Evolutionary conservation across 805 yeast genomes (phyloP).

Genomic region (Candida arabinofermentans): DNA sequence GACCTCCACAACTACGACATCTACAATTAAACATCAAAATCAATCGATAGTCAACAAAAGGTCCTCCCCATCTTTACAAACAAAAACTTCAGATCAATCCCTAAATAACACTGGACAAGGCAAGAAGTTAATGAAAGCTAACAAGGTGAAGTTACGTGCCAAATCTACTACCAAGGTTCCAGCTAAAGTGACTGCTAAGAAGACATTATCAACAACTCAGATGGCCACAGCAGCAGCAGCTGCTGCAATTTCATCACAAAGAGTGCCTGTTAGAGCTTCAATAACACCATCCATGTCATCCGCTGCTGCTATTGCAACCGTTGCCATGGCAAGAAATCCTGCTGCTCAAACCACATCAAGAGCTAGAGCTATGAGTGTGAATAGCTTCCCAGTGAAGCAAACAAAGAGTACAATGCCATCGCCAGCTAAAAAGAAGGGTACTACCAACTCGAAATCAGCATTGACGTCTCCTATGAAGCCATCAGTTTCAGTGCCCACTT

Average conservation of each 20-base stretch:
- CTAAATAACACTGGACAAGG: not conserved
- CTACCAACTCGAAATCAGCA: not conserved
- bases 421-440: not conserved
- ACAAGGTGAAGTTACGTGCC: not conserved
- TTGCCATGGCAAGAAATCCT: conserved; percentile 9
- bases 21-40: not conserved
- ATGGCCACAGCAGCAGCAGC: conserved; percentile 31
- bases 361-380: not conserved
- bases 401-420: not conserved
- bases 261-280: conserved; percentile 13
- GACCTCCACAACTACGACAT: not conserved
- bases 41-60: not conserved
- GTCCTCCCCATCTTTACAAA: conserved; percentile 2
- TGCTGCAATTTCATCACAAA: conserved; percentile 21
- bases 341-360: not conserved
- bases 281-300: conserved; percentile 14
- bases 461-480: not conserved
- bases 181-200: conserved; percentile 6
- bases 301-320: conserved; percentile 22
- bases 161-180: not conserved
- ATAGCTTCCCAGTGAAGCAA: not conserved
- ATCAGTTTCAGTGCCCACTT: not conserved
- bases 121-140: not conserved
- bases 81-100: conserved; percentile 5
- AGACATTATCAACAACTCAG: conserved; percentile 19